A percentile compares a stretch with the other conserved stretches of the same genome.
Conservation (phyloP, 768 basidiomycete species). For the Calvatia gigantea region DNA sequence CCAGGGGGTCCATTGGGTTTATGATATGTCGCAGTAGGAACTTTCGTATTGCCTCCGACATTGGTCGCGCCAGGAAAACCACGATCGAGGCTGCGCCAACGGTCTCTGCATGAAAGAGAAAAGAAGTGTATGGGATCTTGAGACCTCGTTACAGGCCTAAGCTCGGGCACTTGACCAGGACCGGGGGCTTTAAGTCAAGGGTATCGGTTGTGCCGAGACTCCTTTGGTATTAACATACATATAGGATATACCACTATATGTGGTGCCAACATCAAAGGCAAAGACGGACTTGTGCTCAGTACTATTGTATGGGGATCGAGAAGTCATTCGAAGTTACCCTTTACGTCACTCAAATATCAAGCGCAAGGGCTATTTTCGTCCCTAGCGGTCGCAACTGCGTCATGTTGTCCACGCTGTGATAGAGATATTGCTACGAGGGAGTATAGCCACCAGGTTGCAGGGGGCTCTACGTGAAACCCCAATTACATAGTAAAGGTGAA, state of each 20-base stretch:
- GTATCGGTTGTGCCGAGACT: not conserved
- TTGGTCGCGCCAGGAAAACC: constrained; percentile 22
- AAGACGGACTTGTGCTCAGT: constrained; percentile 36
- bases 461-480: too few relatives aligned
- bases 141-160: constrained; percentile 33
- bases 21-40: too few relatives aligned
- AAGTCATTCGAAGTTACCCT: not conserved
- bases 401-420: too few relatives aligned
- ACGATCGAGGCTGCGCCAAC: not conserved
- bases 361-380: not conserved
- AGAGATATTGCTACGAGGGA: too few relatives aligned
- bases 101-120: constrained; percentile 4
- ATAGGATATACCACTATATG: constrained; percentile 45
- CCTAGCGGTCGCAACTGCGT: too few relatives aligned
- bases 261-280: constrained; percentile 48
- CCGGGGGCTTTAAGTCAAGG: constrained; percentile 30
- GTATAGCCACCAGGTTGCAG: too few relatives aligned
- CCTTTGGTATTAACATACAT: constrained; percentile 12
- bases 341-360: not conserved
- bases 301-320: constrained; percentile 33
- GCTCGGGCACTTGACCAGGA: constrained; percentile 28
- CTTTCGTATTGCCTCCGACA: constrained; percentile 26
- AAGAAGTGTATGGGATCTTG: constrained; percentile 23
- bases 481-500: too few relatives aligned
- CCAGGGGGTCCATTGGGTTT: too few relatives aligned